phyloP scores from a whole-genome alignment of 2,329 filamentous ascomycete species.

The Pestalotiopsis sp. region DNA sequence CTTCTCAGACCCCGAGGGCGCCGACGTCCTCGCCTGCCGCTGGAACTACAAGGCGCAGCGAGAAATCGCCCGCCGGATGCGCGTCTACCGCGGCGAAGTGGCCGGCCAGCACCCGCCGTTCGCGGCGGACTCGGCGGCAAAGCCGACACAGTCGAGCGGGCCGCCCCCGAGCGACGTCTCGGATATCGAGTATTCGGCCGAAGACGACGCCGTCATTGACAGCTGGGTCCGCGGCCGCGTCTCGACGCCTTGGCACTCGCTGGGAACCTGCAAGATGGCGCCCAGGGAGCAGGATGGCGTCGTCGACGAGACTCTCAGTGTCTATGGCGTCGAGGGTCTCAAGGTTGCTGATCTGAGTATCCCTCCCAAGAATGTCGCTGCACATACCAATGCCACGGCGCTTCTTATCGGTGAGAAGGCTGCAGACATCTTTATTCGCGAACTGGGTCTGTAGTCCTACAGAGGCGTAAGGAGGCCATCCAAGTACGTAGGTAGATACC shows the following conservation, averaged over 20 bases:
- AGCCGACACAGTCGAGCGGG: constrained; percentile 27
- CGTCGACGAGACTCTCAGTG: constrained; percentile 40
- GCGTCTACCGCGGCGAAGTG: constrained; percentile 49
- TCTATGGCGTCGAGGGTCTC: constrained; percentile 42
- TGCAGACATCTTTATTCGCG: constrained; percentile 43
- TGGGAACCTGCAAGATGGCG: constrained; percentile 46
- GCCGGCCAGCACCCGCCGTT: constrained; percentile 45
- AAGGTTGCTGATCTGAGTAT: constrained; percentile 42
- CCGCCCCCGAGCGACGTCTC: constrained; percentile 27
- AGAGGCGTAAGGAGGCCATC: too few relatives aligned
- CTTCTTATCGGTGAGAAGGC: constrained; percentile 51
- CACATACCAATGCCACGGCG: constrained; percentile 53
- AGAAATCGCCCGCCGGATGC: constrained; percentile 57
- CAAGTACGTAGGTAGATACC: too few relatives aligned
- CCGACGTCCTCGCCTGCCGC: constrained; percentile 58
- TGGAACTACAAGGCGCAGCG: constrained; percentile 67
- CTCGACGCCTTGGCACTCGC: constrained; percentile 44
- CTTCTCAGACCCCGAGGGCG: constrained; percentile 43
- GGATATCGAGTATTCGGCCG: constrained; percentile 45
- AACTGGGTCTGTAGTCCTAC: constrained; percentile 29
- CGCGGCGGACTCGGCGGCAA: constrained; percentile 38
- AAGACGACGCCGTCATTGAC: constrained; percentile 49
- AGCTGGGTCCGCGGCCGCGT: constrained; percentile 39
- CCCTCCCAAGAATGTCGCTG: constrained; percentile 37
- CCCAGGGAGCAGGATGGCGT: constrained; percentile 41